phyloP scores from a whole-genome alignment of 2,329 filamentous ascomycete genomes.

The Fusarium equiseti region DNA sequence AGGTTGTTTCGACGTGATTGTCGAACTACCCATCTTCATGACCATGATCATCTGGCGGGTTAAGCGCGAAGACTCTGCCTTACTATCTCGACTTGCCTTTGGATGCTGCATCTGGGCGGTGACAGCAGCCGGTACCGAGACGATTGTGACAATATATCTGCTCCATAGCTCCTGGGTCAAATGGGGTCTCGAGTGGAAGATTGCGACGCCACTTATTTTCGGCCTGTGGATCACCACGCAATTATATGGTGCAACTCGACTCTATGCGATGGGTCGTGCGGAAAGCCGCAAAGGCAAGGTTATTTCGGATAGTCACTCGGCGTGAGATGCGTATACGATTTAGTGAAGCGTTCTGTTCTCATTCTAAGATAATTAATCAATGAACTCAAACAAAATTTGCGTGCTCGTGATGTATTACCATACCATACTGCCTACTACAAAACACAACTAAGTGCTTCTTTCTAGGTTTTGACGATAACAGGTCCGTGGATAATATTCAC shows the following conservation, averaged over 20 bases:
- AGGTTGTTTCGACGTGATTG: conserved; percentile 18
- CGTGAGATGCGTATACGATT: background rate
- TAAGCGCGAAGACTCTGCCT: background rate
- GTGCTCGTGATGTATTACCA: too few species aligned
- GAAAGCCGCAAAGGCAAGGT: background rate
- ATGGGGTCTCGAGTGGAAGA: conserved; percentile 5
- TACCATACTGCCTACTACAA: too few species aligned
- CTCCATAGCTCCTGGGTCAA: conserved; percentile 5
- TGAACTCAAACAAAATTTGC: too few species aligned
- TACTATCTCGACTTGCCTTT: conserved; percentile 8
- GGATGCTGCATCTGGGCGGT: conserved; percentile 14
- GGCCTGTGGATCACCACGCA: conserved; percentile 18
- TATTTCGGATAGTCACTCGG: background rate
- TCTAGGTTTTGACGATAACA: too few species aligned
- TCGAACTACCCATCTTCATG: conserved; percentile 17
- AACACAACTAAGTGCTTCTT: too few species aligned
- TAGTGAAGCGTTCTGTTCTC: background rate
- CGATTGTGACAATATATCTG: conserved; percentile 12
- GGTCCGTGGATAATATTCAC: too few species aligned
- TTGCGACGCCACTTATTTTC: conserved; percentile 5
- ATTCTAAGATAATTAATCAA: too few species aligned
- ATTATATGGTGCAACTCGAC: conserved; percentile 13
- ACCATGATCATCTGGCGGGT: conserved; percentile 18
- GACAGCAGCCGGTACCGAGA: background rate
- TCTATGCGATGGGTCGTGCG: conserved; percentile 11